phyloP scores from a whole-genome alignment of 2,329 filamentous ascomycete genomes.

The Phyllosticta ampelicida region DNA sequence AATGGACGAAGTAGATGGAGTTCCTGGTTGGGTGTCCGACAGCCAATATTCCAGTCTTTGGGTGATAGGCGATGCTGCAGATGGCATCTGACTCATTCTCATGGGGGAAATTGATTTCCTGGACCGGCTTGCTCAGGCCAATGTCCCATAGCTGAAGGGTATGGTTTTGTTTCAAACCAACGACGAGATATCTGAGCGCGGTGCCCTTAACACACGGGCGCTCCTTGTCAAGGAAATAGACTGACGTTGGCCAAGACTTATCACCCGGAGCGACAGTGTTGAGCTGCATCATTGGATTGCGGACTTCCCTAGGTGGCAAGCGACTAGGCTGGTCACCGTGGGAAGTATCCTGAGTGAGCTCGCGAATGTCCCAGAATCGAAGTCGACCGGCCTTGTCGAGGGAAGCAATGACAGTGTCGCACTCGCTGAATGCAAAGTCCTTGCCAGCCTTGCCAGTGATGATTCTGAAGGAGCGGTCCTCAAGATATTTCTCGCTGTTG shows the following conservation, averaged over 20 bases:
- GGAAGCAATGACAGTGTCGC: constrained; percentile 87
- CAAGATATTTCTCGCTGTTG: constrained; percentile 77
- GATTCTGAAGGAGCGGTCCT: constrained; percentile 82
- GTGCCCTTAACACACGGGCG: constrained; percentile 84
- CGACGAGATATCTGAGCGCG: constrained; percentile 87
- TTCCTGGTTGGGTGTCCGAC: constrained; percentile 95
- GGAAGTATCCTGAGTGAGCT: constrained; percentile 42
- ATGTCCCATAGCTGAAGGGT: constrained; percentile 98
- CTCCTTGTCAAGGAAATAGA: constrained; percentile 91
- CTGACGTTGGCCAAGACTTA: constrained; percentile 94
- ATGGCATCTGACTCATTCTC: constrained; percentile 96
- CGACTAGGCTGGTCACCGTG: constrained; percentile 21
- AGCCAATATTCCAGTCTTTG: constrained; percentile 82
- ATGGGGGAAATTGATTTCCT: constrained; percentile 93
- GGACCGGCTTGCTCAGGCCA: constrained; percentile 85
- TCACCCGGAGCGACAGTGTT: constrained; percentile 78
- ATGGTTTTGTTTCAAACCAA: constrained; percentile 98
- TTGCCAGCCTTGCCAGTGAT: constrained; percentile 97
- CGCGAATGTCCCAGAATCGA: constrained; percentile 96
- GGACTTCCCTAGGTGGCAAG: constrained; percentile 55
- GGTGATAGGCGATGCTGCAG: constrained; percentile 92
- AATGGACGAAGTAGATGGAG: constrained; percentile 91
- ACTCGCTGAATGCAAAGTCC: constrained; percentile 95
- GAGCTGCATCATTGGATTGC: constrained; percentile 75
- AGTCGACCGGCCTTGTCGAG: constrained; percentile 93